Evolutionary conservation across 2,329 filamentous ascomycete genomes (phyloP), one percentile per base, ranked within the genome.

Genomic region (Clathrospora elynae): DNA sequence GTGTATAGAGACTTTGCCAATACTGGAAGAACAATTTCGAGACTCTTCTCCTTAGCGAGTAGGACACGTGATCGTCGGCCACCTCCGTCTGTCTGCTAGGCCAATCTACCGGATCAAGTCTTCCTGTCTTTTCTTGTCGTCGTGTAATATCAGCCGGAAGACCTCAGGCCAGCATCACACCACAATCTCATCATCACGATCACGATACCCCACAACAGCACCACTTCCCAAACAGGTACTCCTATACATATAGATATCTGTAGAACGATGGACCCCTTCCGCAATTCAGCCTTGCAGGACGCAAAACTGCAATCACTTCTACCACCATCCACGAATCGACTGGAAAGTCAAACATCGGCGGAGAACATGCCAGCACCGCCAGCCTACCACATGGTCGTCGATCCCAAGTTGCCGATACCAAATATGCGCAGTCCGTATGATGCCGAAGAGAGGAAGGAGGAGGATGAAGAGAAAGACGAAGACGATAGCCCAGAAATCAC

Each of bases 81-180:
- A 14, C 6, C 25, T 38, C 35, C 35, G 35, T 14, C 9, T 20
- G 6, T 4, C 25, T 25, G 17, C 12, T 11, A 23, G 8, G 22
- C 9, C 11, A 30, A 39, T 41, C 35, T 33, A 35, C 17, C 25
- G 22, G n/a, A 22, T 22, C 34, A 19, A 9, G 22, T 22, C 36
- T 40, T 36, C 34, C 40, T 39, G 41, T 13, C 16, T 11, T 11
- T 31, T 29, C 18, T 49, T 36, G 43, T 49, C 32, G 29, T 43
- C 24, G 38, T 35, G 42, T 47, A 47, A 53, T 37, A 49, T 46
- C 19, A 38, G 29, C 47, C 51, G 57, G 57, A 45, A 56, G 38
- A 56, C 42, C 43, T 65, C 61, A 64, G 50, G 54, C 57, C 53
- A 63, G 42, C 50, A 61, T 66, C 62, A 66, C 62, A 60, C 59